These are phyloP conservation scores for Candida sanyaensis DNA, from an alignment of 1,139 yeast genomes.

Conservation along the genomic window DNA sequence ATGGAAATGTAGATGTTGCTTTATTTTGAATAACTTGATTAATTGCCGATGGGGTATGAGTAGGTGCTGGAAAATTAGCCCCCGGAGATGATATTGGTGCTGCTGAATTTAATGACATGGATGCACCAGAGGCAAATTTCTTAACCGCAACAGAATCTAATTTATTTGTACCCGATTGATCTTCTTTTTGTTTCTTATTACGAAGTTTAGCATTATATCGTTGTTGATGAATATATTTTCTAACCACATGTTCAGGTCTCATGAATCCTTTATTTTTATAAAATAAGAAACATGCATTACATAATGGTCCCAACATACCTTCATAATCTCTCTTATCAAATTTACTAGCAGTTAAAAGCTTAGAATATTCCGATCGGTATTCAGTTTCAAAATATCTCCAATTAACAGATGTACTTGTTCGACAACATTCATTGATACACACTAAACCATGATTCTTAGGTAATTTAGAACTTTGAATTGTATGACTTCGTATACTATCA, in stretches of 20 bases:
- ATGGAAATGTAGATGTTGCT: conserved; percentile 6
- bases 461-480: conserved; percentile 40
- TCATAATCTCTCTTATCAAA: conserved; percentile 46
- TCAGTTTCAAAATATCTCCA: conserved; percentile 53
- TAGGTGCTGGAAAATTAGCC: conserved; percentile 41
- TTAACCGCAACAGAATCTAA: conserved; percentile 6
- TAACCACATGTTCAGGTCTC: conserved; percentile 52
- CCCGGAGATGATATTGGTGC: conserved; percentile 7
- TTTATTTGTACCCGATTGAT: conserved; percentile 15
- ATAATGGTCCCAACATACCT: conserved; percentile 54
- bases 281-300: conserved; percentile 52
- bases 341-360: conserved; percentile 38
- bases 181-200: conserved; percentile 19
- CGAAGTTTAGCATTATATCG: conserved; percentile 33
- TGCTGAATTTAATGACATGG: conserved; percentile 2
- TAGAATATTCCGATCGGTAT: conserved; percentile 40
- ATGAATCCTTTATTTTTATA: conserved; percentile 52
- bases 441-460: conserved; percentile 43
- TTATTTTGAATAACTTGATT: conserved; percentile 42
- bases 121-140: conserved; percentile 1
- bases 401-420: conserved; percentile 39
- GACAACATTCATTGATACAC: conserved; percentile 48
- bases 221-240: conserved; percentile 50
- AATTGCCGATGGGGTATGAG: conserved; percentile 47
- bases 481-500: conserved; percentile 47